phyloP scores from a whole-genome alignment of 2,329 filamentous ascomycete species.

The Endothia cerciana region DNA sequence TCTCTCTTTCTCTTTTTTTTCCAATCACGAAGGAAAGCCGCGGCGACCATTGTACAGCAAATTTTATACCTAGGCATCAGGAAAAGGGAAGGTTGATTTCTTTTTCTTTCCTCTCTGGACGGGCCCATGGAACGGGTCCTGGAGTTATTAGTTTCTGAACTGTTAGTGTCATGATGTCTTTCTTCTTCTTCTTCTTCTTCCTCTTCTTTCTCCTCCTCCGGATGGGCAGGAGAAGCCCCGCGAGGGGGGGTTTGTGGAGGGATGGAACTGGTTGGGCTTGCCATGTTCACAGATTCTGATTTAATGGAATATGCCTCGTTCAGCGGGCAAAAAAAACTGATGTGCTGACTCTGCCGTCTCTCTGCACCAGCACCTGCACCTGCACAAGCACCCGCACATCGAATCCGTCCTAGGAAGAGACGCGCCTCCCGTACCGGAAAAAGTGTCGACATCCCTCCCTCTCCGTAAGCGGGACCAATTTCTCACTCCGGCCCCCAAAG shows the following conservation, averaged over 20 bases:
- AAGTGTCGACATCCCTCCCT: too few species aligned
- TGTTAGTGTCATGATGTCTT: not conserved
- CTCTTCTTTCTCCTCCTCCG: not conserved
- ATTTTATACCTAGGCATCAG: conserved; percentile 6
- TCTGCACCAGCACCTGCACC: too few species aligned
- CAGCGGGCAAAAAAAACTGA: too few species aligned
- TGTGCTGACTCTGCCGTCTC: not conserved
- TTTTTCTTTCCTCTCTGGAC: not conserved
- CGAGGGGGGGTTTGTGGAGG: not conserved
- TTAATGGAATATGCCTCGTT: not conserved
- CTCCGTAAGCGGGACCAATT: not conserved
- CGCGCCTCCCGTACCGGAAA: too few species aligned
- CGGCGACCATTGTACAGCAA: conserved; percentile 2
- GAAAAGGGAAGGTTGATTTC: not conserved
- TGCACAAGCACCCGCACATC: too few species aligned
- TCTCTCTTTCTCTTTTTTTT: too few species aligned
- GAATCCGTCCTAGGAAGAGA: too few species aligned
- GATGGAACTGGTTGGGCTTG: not conserved
- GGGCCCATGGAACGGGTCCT: not conserved
- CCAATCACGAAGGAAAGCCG: not conserved
- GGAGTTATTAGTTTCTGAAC: not conserved
- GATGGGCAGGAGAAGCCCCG: not conserved
- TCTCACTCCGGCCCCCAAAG: not conserved
- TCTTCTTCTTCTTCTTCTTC: not conserved
- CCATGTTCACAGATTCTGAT: not conserved